These are phyloP conservation scores for Cyberlindnera xylosilytica DNA, from an alignment of 805 yeast species.

Conservation along the genomic window DNA sequence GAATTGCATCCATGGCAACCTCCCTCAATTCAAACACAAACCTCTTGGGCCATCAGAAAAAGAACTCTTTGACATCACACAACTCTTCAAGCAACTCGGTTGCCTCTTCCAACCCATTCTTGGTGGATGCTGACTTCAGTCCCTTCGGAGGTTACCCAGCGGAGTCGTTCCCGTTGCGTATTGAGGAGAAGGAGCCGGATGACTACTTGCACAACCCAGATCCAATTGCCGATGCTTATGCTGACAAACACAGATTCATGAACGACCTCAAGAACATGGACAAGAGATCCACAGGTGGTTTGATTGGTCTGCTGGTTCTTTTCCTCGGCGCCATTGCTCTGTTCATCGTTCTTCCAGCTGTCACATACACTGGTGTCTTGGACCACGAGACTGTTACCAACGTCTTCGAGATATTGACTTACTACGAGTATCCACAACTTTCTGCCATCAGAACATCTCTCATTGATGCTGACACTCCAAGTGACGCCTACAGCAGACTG, in stretches of 20 bases:
- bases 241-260: constrained; percentile 66
- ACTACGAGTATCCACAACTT: constrained; percentile 48
- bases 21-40: constrained; percentile 35
- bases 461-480: constrained; percentile 64
- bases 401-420: constrained; percentile 40
- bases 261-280: constrained; percentile 68
- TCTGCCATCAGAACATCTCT: constrained; percentile 49
- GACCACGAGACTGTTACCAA: constrained; percentile 20
- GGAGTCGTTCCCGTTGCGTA: constrained; percentile 79
- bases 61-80: constrained; percentile 16
- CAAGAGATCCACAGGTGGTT: constrained; percentile 56
- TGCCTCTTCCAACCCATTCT: constrained; percentile 36
- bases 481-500: constrained; percentile 42
- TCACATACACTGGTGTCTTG: constrained; percentile 76
- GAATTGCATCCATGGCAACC: constrained; percentile 51
- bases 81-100: constrained; percentile 21
- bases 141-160: constrained; percentile 99
- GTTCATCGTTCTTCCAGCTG: constrained; percentile 76
- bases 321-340: constrained; percentile 60
- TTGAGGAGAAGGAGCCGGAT: constrained; percentile 93
- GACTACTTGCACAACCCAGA: constrained; percentile 96
- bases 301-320: constrained; percentile 57
- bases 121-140: constrained; percentile 62
- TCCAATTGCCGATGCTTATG: constrained; percentile 86
- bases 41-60: constrained; percentile 16